Evolutionary conservation across 2,329 filamentous ascomycete genomes (phyloP).

Genomic region (Rhexocercosporidium sp.): DNA sequence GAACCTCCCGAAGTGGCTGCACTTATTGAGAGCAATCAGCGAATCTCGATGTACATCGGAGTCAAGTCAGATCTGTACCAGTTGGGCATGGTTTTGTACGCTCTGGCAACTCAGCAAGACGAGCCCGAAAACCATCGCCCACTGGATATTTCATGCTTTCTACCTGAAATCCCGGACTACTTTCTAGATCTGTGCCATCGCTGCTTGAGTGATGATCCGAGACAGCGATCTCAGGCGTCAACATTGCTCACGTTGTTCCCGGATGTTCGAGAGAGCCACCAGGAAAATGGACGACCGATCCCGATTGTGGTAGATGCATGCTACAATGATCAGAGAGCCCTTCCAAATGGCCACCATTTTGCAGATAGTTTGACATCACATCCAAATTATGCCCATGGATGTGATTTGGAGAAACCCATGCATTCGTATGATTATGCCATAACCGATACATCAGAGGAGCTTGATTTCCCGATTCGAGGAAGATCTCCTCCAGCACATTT

Average conservation of each 20-base stretch:
- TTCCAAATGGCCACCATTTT: constrained; percentile 23
- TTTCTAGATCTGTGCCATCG: constrained; percentile 75
- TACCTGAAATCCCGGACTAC: constrained; percentile 74
- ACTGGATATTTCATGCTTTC: constrained; percentile 59
- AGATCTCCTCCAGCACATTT: constrained; percentile 37
- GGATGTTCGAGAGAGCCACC: constrained; percentile 31
- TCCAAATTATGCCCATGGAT: constrained; percentile 16
- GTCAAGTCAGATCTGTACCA: constrained; percentile 97
- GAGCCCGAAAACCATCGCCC: constrained; percentile 86
- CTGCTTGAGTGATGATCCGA: constrained; percentile 78
- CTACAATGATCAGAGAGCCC: constrained; percentile 26
- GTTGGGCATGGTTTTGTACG: constrained; percentile 94
- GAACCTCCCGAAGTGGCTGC: constrained; percentile 90
- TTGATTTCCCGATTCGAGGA: constrained; percentile 37
- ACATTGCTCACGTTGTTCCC: constrained; percentile 75
- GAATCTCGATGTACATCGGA: constrained; percentile 96
- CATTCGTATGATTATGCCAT: constrained; percentile 36
- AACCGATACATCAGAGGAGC: constrained; percentile 36
- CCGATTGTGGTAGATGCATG: constrained; percentile 40
- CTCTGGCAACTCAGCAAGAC: constrained; percentile 83
- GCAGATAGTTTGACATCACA: constrained; percentile 17
- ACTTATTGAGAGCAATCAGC: constrained; percentile 85
- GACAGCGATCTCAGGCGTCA: constrained; percentile 73
- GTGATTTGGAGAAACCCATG: constrained; percentile 24
- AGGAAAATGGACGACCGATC: constrained; percentile 25